These are phyloP conservation scores for Globisporangium polare DNA, from an alignment of 352 stramenopile genomes.

Conservation along the genomic window DNA sequence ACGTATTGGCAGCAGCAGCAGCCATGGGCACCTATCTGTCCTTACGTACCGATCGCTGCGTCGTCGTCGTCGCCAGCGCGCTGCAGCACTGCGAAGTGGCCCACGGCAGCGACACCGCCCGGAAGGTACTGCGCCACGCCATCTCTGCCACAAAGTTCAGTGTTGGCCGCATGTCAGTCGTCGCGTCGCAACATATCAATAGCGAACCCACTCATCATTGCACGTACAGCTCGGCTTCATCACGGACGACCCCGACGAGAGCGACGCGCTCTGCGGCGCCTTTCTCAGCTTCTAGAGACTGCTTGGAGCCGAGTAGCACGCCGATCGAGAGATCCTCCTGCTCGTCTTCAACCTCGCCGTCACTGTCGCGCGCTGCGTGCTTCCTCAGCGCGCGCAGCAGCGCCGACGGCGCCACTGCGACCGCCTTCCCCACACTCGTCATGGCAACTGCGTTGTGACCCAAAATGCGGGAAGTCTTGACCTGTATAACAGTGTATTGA, in stretches of 20 bases:
- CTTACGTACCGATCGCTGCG: conserved; percentile 1
- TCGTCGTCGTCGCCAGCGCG: neutral
- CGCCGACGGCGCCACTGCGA: conserved; percentile 1
- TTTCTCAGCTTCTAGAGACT: neutral
- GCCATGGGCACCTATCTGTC: too few species aligned
- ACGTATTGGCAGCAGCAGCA: too few species aligned
- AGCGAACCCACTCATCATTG: too few species aligned
- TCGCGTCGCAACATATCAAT: neutral
- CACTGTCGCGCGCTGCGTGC: conserved; percentile 7
- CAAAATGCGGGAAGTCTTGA: neutral
- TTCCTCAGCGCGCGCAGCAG: conserved; percentile 9
- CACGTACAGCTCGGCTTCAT: conserved; percentile 12
- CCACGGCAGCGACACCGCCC: conserved; percentile 4
- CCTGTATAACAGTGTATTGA: neutral
- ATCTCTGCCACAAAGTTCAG: neutral
- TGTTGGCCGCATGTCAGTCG: neutral
- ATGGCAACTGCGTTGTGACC: neutral
- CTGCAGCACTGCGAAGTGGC: conserved; percentile 13
- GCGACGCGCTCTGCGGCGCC: neutral
- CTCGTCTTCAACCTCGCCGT: neutral
- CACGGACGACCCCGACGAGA: conserved; percentile 9
- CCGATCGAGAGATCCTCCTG: conserved; percentile 1
- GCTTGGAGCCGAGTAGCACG: conserved; percentile 5
- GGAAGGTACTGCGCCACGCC: conserved; percentile 5
- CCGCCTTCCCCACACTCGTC: neutral